Conservation (phyloP, 2,329 filamentous ascomycete species). For the Emmonsiellopsis sp. region DNA sequence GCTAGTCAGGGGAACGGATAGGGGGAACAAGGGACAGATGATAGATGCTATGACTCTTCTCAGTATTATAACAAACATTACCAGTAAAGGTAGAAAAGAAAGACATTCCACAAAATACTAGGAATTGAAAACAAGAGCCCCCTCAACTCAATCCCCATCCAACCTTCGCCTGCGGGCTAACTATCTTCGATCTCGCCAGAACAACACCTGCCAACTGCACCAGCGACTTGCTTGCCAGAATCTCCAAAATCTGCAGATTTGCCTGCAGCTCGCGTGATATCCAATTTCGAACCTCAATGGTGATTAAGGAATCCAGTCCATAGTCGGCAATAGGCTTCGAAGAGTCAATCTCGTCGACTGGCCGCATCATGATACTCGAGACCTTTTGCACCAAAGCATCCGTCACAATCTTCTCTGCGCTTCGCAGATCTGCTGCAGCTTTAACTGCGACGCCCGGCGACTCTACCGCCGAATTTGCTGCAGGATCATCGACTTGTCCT, state of each 20-base stretch:
- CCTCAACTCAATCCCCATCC: conserved; percentile 7
- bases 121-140: not conserved
- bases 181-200: conserved; percentile 15
- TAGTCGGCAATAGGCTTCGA: not conserved
- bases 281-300: conserved; percentile 6
- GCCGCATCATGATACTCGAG: not conserved
- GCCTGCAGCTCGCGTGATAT: not conserved
- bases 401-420: not conserved
- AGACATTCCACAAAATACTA: no score
- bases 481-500: not conserved
- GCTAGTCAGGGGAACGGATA: no score
- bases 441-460: not conserved
- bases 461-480: not conserved
- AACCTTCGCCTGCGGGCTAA: conserved; percentile 11
- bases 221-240: conserved; percentile 13
- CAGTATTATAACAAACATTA: no score
- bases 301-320: conserved; percentile 4
- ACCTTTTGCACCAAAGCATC: not conserved
- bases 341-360: not conserved
- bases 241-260: conserved; percentile 1
- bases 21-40: no score
- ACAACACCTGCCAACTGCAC: conserved; percentile 15
- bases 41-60: no score
- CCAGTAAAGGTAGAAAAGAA: no score
- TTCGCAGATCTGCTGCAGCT: not conserved